Evolutionary conservation across 306 rosid genomes (phyloP).

Genomic region (Rubus parviflorus): DNA sequence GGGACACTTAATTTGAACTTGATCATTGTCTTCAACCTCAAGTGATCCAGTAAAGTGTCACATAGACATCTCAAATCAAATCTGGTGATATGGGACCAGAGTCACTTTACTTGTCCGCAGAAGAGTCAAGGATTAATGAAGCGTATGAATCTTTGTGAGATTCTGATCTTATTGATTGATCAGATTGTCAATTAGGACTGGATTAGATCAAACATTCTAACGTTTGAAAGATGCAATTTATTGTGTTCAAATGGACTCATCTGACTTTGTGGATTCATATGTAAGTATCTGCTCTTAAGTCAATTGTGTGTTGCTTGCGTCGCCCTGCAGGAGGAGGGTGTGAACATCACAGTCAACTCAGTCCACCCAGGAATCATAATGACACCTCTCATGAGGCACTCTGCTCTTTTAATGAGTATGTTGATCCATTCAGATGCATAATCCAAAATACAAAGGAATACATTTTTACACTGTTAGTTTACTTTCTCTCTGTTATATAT

Average conservation of each 20-base stretch:
- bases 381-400: constrained; percentile 96
- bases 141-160: background rate
- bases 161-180: background rate
- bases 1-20: background rate
- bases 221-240: background rate
- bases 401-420: constrained; percentile 71
- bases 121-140: background rate
- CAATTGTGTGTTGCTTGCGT: background rate
- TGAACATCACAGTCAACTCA: constrained; percentile 68
- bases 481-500: background rate
- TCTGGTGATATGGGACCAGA: background rate
- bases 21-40: background rate
- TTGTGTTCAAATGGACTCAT: background rate
- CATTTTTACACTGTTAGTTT: background rate
- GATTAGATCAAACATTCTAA: no score
- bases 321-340: constrained; percentile 72
- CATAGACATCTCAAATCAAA: background rate
- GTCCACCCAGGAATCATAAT: constrained; percentile 90
- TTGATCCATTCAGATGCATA: background rate
- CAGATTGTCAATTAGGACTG: no score
- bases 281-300: background rate
- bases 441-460: background rate
- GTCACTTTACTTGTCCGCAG: no score
- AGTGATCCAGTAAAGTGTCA: background rate
- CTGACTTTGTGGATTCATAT: background rate